phyloP scores from a whole-genome alignment of 2,329 filamentous ascomycete genomes.

The Hymenoscyphus salicellus region DNA sequence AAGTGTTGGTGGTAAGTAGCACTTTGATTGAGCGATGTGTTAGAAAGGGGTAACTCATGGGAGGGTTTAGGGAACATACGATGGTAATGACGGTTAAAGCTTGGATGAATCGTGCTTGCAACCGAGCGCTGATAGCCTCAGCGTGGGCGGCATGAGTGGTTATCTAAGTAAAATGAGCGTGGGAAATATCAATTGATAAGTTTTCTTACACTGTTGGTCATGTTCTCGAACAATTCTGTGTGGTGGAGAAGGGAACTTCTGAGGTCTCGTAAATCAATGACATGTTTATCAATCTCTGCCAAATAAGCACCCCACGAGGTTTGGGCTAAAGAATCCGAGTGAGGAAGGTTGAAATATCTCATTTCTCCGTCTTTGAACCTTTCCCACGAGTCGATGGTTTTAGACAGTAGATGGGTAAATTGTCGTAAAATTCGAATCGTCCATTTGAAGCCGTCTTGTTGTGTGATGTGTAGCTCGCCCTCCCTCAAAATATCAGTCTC shows the following conservation, averaged over 20 bases:
- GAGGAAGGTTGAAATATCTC: conserved; percentile 13
- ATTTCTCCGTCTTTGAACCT: conserved; percentile 17
- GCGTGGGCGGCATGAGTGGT: conserved; percentile 13
- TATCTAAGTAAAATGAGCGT: conserved; percentile 1
- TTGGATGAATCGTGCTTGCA: conserved; percentile 16
- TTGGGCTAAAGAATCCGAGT: conserved; percentile 5
- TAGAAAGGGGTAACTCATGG: neutral
- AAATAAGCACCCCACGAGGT: conserved; percentile 10
- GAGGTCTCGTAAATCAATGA: conserved; percentile 15
- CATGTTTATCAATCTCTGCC: conserved; percentile 18
- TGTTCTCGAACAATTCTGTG: conserved; percentile 19
- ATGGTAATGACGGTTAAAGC: conserved; percentile 16
- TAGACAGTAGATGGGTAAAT: conserved; percentile 14
- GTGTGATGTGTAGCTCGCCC: conserved; percentile 7
- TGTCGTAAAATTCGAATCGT: conserved; percentile 14
- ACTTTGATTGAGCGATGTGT: neutral
- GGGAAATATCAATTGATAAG: neutral
- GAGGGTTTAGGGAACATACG: neutral
- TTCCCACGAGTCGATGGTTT: conserved; percentile 14
- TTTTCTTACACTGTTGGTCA: conserved; percentile 15
- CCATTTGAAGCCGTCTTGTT: conserved; percentile 17
- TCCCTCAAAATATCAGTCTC: neutral
- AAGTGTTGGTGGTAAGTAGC: conserved; percentile 14
- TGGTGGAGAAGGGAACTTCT: conserved; percentile 11
- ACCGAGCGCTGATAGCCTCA: conserved; percentile 10